Evolutionary conservation across 2,329 filamentous ascomycete species (phyloP).

Genomic region (Sporothrix curviconia): DNA sequence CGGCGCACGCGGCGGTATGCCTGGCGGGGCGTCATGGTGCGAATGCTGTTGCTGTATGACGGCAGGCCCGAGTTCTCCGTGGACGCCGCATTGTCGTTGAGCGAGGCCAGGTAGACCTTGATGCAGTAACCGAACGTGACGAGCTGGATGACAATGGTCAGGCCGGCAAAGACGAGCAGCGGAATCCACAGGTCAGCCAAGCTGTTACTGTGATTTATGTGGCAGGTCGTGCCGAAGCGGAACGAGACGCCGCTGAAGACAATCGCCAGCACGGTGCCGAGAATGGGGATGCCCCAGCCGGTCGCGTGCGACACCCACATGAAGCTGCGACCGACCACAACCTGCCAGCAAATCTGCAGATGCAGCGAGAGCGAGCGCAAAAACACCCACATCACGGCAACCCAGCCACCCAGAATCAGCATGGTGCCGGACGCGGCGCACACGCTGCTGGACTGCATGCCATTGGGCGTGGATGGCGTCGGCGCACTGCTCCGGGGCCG

Average conservation of each 20-base stretch:
- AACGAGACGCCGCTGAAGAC: slow-evolving; percentile 88
- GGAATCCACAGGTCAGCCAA: slow-evolving; percentile 87
- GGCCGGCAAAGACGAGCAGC: slow-evolving; percentile 67
- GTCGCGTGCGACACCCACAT: slow-evolving; percentile 76
- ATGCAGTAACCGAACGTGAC: slow-evolving; percentile 87
- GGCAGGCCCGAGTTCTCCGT: slow-evolving; percentile 68
- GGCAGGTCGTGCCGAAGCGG: slow-evolving; percentile 84
- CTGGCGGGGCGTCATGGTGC: slow-evolving; percentile 73
- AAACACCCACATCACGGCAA: slow-evolving; percentile 83
- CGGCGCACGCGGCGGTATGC: slow-evolving; percentile 81
- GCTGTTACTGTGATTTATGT: slow-evolving; percentile 86
- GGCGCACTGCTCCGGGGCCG: slow-evolving; percentile 73
- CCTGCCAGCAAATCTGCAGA: slow-evolving; percentile 96
- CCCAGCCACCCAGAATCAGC: slow-evolving; percentile 78
- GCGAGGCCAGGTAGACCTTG: slow-evolving; percentile 83
- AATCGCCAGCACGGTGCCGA: slow-evolving; percentile 70
- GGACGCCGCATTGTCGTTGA: slow-evolving; percentile 64
- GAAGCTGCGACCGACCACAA: slow-evolving; percentile 79
- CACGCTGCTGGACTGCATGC: slow-evolving; percentile 73
- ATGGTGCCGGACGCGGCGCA: slow-evolving; percentile 87
- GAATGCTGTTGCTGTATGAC: slow-evolving; percentile 67
- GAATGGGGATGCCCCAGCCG: slow-evolving; percentile 77
- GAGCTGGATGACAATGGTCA: slow-evolving; percentile 74
- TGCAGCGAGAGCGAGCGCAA: slow-evolving; percentile 85
- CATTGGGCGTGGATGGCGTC: slow-evolving; percentile 88